Conservation (phyloP, 345 rosid species). For the Mangifera indica region DNA sequence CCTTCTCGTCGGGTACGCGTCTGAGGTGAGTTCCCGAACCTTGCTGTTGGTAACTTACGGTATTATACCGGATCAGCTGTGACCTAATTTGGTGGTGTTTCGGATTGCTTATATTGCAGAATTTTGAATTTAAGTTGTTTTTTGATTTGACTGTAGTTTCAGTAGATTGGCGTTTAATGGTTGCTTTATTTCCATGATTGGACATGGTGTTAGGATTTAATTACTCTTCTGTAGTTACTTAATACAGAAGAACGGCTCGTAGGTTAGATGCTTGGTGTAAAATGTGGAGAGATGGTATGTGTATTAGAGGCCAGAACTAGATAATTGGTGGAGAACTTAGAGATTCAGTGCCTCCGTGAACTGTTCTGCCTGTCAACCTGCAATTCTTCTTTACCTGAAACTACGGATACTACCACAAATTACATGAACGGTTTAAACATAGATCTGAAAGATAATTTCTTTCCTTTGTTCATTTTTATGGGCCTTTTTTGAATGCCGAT, state of each 20-base stretch:
- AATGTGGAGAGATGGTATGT: background rate
- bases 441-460: background rate
- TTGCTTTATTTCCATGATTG: background rate
- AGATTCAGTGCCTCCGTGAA: background rate
- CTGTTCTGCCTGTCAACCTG: background rate
- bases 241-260: background rate
- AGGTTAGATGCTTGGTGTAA: background rate
- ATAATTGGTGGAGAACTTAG: background rate
- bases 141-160: background rate
- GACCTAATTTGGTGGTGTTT: background rate
- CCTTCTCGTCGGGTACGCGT: conserved; percentile 97
- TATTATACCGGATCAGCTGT: conserved; percentile 6
- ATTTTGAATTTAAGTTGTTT: background rate
- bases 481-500: background rate
- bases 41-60: conserved; percentile 9
- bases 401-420: background rate
- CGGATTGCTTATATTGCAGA: background rate
- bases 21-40: conserved; percentile 55
- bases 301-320: background rate
- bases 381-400: background rate
- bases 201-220: background rate
- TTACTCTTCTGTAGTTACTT: background rate
- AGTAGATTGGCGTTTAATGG: background rate
- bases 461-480: background rate
- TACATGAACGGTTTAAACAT: background rate